Conservation (phyloP, 2,329 filamentous ascomycete genomes). For the Bisporella sp. region DNA sequence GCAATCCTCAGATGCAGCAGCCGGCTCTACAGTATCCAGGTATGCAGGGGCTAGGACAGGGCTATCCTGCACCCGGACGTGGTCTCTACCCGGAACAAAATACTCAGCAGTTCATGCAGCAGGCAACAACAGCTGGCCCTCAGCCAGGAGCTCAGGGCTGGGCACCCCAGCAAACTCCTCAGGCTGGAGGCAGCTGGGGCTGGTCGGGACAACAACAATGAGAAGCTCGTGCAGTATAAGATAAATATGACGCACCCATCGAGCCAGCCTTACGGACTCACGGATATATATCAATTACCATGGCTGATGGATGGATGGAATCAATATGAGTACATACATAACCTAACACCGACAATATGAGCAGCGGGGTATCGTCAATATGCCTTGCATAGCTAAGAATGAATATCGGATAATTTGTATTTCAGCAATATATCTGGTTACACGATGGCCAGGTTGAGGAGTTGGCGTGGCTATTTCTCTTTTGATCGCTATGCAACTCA, state of each 20-base stretch:
- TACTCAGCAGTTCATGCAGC: slow-evolving; percentile 62
- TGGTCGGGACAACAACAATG: slow-evolving; percentile 24
- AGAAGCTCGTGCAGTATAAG: slow-evolving; percentile 11
- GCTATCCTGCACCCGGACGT: slow-evolving; percentile 47
- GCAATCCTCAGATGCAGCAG: slow-evolving; percentile 45
- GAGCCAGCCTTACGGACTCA: slow-evolving; percentile 11
- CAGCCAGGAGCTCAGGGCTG: slow-evolving; percentile 26
- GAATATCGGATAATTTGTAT: slow-evolving; percentile 16
- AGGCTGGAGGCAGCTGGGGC: slow-evolving; percentile 22
- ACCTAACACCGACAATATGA: not conserved
- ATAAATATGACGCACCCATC: slow-evolving; percentile 10
- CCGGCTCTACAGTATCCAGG: slow-evolving; percentile 54
- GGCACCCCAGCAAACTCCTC: slow-evolving; percentile 24
- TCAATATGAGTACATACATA: slow-evolving; percentile 1
- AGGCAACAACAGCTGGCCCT: slow-evolving; percentile 41
- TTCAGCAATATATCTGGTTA: slow-evolving; percentile 16
- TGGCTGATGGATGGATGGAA: slow-evolving; percentile 5
- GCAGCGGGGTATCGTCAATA: slow-evolving; percentile 10
- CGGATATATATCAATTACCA: slow-evolving; percentile 1
- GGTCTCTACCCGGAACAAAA: slow-evolving; percentile 58
- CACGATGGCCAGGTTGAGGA: slow-evolving; percentile 20
- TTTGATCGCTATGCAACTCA: slow-evolving; percentile 10
- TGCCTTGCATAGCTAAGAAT: slow-evolving; percentile 14
- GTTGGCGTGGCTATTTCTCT: slow-evolving; percentile 19
- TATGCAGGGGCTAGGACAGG: slow-evolving; percentile 54